These are phyloP conservation scores for Penicillium griseofulvum DNA, from an alignment of 2,329 filamentous ascomycete species.

Conservation along the genomic window DNA sequence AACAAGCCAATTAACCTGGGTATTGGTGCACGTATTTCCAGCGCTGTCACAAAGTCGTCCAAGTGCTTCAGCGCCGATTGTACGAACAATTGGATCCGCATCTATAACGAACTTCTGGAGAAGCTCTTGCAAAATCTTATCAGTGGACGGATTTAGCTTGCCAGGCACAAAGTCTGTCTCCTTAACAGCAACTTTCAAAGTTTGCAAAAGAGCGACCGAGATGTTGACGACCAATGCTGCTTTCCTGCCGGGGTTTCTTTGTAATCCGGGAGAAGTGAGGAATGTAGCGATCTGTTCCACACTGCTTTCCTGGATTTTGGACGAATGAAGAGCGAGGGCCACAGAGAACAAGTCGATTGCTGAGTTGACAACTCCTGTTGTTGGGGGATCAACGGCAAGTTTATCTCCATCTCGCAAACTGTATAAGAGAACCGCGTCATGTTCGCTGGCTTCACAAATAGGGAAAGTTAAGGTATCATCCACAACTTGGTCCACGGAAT, in stretches of 20 bases:
- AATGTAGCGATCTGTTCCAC: slow-evolving; percentile 91
- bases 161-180: slow-evolving; percentile 73
- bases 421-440: slow-evolving; percentile 83
- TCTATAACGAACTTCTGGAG: slow-evolving; percentile 80
- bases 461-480: slow-evolving; percentile 54
- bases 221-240: slow-evolving; percentile 90
- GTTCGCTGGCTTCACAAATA: slow-evolving; percentile 78
- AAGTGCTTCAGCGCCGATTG: slow-evolving; percentile 78
- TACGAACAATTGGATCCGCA: slow-evolving; percentile 80
- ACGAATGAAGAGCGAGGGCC: slow-evolving; percentile 80
- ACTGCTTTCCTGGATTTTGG: slow-evolving; percentile 93
- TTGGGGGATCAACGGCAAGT: slow-evolving; percentile 69
- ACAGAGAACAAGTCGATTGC: slow-evolving; percentile 92
- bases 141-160: slow-evolving; percentile 71
- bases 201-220: slow-evolving; percentile 73
- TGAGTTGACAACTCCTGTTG: slow-evolving; percentile 91
- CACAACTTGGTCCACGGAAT: slow-evolving; percentile 38
- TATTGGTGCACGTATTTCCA: slow-evolving; percentile 83
- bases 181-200: slow-evolving; percentile 78
- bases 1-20: slow-evolving; percentile 85
- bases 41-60: slow-evolving; percentile 81
- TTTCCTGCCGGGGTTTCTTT: slow-evolving; percentile 82
- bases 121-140: slow-evolving; percentile 66
- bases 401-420: slow-evolving; percentile 50
- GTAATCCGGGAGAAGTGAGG: slow-evolving; percentile 72